Base-by-base conservation (phyloP, 1,284 basidiomycete species). In the Ustilago hordei region DNA sequence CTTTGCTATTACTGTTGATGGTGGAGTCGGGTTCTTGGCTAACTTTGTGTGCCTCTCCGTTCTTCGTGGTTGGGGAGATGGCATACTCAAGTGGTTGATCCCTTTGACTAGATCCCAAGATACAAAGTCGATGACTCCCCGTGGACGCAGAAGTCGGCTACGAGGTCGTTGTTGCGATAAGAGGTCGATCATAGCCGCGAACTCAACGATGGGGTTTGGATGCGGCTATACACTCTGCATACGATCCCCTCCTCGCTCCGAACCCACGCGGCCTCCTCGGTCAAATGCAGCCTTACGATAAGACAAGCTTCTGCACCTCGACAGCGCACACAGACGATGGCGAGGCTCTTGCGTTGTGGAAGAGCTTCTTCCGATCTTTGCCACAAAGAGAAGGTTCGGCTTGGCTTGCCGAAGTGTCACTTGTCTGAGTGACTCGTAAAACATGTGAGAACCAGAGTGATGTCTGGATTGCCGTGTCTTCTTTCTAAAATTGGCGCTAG, bases 341-440 rank as follows among this genome's bases (percentile, higher is more conserved):
- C 7, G 45, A 50, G 28, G 48, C 9, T 4, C 8, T 12, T 15
- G 13, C 8, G 0, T 47, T 23, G n/a, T 43, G 43, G 43, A 58
- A 23, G 6, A 55, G 34, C 35, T 55, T 55, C 36, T 41, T 55
- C 54, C 54, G 54, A 55, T 23, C 23, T 39, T 15, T 32, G 48
- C 6, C 13, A 12, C 48, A 50, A 3, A 19, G 52, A 38, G 23
- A 28, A 28, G 23, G 8, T 41, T 38, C 35, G 34, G 38, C 54
- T 19, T 13, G 36, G 9, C 36, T 28, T 28, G 34, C 36, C 54
- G 54, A 38, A 45, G 7, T 12, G n/a, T 45, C 43, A n/a, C 43
- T 45, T 19, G 9, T 28, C 11, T 55, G 19, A 3, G 4, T 55
- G 12, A 23, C 54, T 39, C 19, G 23, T 28, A 45, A 28, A 4